These are phyloP conservation scores for Glycine latifolia DNA, from an alignment of 306 rosid species.

Conservation along the genomic window DNA sequence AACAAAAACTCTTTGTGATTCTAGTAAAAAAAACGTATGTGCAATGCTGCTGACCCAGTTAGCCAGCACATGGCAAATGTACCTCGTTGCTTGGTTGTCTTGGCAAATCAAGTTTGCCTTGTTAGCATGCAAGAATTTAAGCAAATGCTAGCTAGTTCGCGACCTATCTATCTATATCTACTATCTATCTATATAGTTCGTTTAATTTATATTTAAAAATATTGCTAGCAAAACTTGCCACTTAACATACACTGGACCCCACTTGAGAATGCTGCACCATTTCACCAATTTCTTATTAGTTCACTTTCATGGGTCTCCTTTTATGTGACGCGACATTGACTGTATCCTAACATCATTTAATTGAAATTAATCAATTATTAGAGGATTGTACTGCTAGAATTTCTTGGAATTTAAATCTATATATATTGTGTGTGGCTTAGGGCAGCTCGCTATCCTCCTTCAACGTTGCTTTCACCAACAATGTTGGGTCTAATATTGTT, in stretches of 20 bases:
- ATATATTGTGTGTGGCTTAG: background rate
- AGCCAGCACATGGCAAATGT: conserved; percentile 18
- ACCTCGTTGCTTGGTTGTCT: conserved; percentile 32
- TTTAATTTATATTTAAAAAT: background rate
- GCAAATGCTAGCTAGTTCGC: background rate
- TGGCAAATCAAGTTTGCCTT: conserved; percentile 29
- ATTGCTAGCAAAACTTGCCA: background rate
- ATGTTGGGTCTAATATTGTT: background rate
- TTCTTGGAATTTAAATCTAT: no score
- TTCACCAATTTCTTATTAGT: background rate
- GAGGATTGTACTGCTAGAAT: no score
- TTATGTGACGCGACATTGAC: conserved; percentile 43
- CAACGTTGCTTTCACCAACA: conserved; percentile 47
- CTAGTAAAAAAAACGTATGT: background rate
- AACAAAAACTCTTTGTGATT: conserved; percentile 35
- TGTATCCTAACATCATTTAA: conserved; percentile 36
- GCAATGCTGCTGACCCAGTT: conserved; percentile 33
- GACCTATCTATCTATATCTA: no score
- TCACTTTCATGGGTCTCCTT: conserved; percentile 28
- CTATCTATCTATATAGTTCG: background rate
- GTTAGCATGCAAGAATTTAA: background rate
- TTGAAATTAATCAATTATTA: conserved; percentile 38
- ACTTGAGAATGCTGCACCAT: background rate
- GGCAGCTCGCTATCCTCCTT: background rate
- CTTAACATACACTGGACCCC: background rate